These are phyloP conservation scores for Lepidium aucheri DNA, from an alignment of 345 rosid species.

Conservation along the genomic window DNA sequence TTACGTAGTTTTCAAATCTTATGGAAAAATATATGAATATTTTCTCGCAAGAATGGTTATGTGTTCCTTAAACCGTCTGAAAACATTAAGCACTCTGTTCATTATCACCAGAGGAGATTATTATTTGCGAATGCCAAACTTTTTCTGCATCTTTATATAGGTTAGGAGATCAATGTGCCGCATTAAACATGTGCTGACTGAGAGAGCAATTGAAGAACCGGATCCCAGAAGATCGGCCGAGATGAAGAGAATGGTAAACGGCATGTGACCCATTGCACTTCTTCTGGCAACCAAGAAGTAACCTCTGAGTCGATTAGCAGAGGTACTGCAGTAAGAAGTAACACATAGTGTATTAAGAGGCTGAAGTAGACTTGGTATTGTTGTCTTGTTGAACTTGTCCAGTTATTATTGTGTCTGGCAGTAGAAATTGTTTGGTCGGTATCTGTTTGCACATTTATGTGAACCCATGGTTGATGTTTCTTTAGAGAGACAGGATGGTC, in stretches of 20 bases:
- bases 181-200: slow-evolving; percentile 82
- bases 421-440: slow-evolving; percentile 1
- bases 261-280: slow-evolving; percentile 36
- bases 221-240: slow-evolving; percentile 82
- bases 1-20: not conserved
- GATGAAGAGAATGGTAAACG: slow-evolving; percentile 91
- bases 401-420: not conserved
- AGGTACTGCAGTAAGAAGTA: not conserved
- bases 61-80: not conserved
- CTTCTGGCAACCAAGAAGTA: not conserved
- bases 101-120: not conserved
- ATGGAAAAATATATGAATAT: not conserved
- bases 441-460: not conserved
- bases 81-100: not conserved
- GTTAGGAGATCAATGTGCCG: slow-evolving; percentile 86
- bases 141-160: slow-evolving; percentile 23
- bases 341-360: not conserved
- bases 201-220: slow-evolving; percentile 80
- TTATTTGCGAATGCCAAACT: not conserved
- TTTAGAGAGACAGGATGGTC: no score
- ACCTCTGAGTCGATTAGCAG: not conserved
- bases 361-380: not conserved
- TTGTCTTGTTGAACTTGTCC: not conserved
- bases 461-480: no score
- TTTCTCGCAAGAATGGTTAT: not conserved